Percentiles rank a stretch among this genome's conserved stretches.
Conservation (phyloP, 2,329 filamentous ascomycete species). For the Fusarium fujikuroi region DNA sequence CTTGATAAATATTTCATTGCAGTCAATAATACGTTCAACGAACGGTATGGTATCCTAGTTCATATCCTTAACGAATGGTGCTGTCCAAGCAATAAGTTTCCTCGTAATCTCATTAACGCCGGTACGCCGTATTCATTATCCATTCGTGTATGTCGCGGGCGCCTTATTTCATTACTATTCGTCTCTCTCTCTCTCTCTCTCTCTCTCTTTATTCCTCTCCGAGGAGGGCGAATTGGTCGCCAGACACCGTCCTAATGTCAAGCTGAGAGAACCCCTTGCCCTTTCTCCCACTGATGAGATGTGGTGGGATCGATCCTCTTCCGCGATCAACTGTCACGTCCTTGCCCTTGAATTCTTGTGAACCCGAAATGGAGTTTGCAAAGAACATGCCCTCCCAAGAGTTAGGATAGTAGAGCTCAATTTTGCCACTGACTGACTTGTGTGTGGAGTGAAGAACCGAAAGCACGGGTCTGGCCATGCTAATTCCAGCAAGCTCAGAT, state of each 20-base stretch:
- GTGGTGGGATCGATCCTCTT: constrained; percentile 47
- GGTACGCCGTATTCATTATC: constrained; percentile 7
- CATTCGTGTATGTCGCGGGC: not conserved
- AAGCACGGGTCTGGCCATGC: constrained; percentile 39
- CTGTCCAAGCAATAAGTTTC: not conserved
- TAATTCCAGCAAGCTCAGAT: not conserved
- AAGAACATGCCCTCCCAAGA: constrained; percentile 61
- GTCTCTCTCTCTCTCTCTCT: not conserved
- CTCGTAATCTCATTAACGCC: constrained; percentile 5
- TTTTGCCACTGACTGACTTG: constrained; percentile 56
- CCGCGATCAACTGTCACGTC: constrained; percentile 53
- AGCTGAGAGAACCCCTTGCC: constrained; percentile 52
- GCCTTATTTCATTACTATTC: not conserved
- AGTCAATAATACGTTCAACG: constrained; percentile 1
- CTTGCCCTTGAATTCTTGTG: constrained; percentile 53
- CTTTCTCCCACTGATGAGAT: constrained; percentile 53
- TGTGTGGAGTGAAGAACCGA: constrained; percentile 55
- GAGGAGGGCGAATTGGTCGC: constrained; percentile 44
- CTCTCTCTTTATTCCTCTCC: constrained; percentile 24
- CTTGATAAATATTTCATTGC: not conserved
- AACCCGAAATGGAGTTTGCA: constrained; percentile 55
- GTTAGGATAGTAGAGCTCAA: constrained; percentile 58
- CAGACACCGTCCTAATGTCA: constrained; percentile 47
- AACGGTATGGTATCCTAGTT: constrained; percentile 24
- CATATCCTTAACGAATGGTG: constrained; percentile 22